phyloP scores from a whole-genome alignment of 2,329 filamentous ascomycete genomes.

The Talaromyces sp. region DNA sequence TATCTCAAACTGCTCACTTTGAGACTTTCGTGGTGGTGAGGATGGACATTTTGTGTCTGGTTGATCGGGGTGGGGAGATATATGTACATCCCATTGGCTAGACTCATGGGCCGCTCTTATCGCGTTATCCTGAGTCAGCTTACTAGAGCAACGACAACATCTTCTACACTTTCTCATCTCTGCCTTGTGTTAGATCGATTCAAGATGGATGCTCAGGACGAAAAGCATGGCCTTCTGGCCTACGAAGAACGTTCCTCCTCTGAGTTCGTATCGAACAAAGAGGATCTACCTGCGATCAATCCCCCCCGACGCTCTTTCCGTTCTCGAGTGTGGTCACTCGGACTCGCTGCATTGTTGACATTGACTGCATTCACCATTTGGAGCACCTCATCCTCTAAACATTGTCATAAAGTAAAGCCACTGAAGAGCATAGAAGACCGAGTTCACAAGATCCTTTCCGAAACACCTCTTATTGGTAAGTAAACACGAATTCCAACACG shows the following conservation, averaged over 20 bases:
- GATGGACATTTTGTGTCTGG: background rate
- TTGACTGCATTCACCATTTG: slow-evolving; percentile 7
- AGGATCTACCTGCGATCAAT: background rate
- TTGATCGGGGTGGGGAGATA: background rate
- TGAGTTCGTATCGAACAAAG: background rate
- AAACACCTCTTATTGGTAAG: slow-evolving; percentile 49
- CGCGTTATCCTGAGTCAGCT: too few relatives aligned
- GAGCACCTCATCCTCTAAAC: slow-evolving; percentile 2
- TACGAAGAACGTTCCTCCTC: background rate
- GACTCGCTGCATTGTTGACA: slow-evolving; percentile 10
- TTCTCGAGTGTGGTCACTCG: slow-evolving; percentile 7
- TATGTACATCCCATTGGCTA: background rate
- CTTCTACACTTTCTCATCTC: background rate
- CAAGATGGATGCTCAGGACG: slow-evolving; percentile 4
- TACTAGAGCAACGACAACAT: background rate
- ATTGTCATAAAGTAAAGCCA: slow-evolving; percentile 2
- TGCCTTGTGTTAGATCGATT: background rate
- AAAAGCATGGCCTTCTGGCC: slow-evolving; percentile 16
- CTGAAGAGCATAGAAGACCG: slow-evolving; percentile 33
- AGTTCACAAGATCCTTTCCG: slow-evolving; percentile 43
- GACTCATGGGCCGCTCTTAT: background rate
- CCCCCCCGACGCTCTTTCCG: slow-evolving; percentile 1
- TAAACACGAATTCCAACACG: background rate
- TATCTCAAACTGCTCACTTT: too few relatives aligned
- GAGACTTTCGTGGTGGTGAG: background rate